Evolutionary conservation across 345 rosid genomes (phyloP), one percentile per base, ranked within the genome.

Genomic region (Viola odorata): DNA sequence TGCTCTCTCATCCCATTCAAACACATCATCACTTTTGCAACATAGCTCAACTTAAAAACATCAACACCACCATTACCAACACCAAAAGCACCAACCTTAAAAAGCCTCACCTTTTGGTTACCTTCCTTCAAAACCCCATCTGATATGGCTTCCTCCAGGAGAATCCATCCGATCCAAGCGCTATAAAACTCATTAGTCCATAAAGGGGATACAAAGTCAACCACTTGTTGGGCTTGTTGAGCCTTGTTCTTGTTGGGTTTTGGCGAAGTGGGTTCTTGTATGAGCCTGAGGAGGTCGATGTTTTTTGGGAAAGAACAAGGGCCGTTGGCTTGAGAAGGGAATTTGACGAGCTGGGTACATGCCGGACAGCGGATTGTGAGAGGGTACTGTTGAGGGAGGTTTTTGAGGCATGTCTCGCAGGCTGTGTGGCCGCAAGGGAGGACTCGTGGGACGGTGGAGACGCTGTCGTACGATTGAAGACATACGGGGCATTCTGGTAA

Each of bases 401-500:
- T 79, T 5, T 49, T 57, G n/a, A 91, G 78, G 58, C 98, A 91
- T 23, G 78, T 57, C 78, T 91, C 86, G 81, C 98, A 91, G 58
- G 79, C 73, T 14, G 89, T 69, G 72, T 91, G 98, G 3, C 98
- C 96, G 64, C 95, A 91, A 4, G 83, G 7, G 44, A 91, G 95
- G 39, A 91, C 95, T 40, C 96, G 95, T 0, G 98, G 96, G 37
- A 87, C 74, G 4, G 91, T 62, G 69, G 37, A 53, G 8, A 63
- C 78, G 58, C 85, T 75, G 78, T 84, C 84, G 79, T 85, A 91
- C 37, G 74, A 45, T 40, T 85, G 85, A 14, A 91, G 79, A 65
- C 98, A 91, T 17, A 89, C 95, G 41, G 98, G 98, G 55, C 96
- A 91, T 69, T 89, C 98, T 17, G 96, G 92, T 51, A 68, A n/a